phyloP scores from a whole-genome alignment of 1,284 basidiomycete species.

The Abortiporus biennis region DNA sequence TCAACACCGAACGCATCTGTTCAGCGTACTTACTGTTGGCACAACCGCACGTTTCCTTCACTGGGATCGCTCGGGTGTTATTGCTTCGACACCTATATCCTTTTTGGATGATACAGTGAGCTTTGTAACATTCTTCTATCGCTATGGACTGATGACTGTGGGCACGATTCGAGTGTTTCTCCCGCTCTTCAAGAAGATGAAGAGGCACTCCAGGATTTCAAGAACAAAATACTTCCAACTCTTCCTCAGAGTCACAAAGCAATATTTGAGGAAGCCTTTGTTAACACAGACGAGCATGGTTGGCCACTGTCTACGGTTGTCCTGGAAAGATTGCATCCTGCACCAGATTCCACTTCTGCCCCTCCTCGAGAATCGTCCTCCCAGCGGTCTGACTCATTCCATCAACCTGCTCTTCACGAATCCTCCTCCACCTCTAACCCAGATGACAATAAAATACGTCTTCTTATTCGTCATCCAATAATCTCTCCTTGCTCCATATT shows the following conservation, averaged over 20 bases:
- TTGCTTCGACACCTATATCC: slow-evolving; percentile 11
- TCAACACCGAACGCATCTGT: slow-evolving; percentile 7
- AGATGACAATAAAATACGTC: too few species aligned
- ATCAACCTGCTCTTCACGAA: too few species aligned
- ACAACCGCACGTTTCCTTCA: slow-evolving; percentile 4
- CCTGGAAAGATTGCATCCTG: not conserved
- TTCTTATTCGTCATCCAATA: too few species aligned
- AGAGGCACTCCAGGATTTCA: not conserved
- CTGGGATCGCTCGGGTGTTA: slow-evolving; percentile 10
- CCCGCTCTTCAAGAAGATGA: too few species aligned
- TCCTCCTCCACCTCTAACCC: too few species aligned
- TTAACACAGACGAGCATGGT: too few species aligned
- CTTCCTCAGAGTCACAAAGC: not conserved
- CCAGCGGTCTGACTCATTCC: too few species aligned
- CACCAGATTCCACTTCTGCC: too few species aligned
- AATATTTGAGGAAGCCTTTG: not conserved
- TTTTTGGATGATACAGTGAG: not conserved
- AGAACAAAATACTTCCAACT: not conserved
- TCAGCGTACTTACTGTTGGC: slow-evolving; percentile 4
- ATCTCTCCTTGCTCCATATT: too few species aligned
- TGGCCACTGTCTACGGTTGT: not conserved
- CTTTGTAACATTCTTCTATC: slow-evolving; percentile 6
- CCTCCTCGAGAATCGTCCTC: too few species aligned
- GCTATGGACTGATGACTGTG: slow-evolving; percentile 5
- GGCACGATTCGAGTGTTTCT: slow-evolving; percentile 4